A percentile compares a stretch with the other conserved stretches of the same genome.
phyloP scores from a whole-genome alignment of 75 land plant species.

The Picea glauca region DNA sequence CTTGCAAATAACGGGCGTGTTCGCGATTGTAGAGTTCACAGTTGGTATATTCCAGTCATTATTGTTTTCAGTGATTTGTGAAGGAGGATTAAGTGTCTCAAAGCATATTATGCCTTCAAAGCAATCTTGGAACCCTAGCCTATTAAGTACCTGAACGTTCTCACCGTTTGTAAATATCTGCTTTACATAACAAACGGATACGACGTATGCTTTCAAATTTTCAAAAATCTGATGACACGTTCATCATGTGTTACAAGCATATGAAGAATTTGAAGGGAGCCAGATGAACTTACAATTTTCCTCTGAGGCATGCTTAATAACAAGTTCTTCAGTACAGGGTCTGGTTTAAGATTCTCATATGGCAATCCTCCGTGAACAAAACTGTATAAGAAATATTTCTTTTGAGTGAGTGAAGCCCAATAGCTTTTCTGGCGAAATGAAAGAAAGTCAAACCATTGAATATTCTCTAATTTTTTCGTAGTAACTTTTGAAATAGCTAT shows the following conservation, averaged over 20 bases:
- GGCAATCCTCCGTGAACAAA: slow-evolving; percentile 82
- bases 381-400: slow-evolving; percentile 20
- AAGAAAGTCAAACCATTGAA: too few species aligned
- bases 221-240: neutral
- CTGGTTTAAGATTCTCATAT: slow-evolving; percentile 76
- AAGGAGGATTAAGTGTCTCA: slow-evolving; percentile 66
- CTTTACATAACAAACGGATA: slow-evolving; percentile 6
- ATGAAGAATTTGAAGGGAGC: neutral
- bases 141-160: slow-evolving; percentile 52
- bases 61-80: slow-evolving; percentile 15
- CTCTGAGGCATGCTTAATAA: slow-evolving; percentile 65
- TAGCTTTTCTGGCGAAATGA: neutral
- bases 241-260: too few species aligned
- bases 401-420: neutral
- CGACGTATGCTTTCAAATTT: neutral
- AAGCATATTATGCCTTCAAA: slow-evolving; percentile 85
- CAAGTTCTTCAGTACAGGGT: slow-evolving; percentile 56
- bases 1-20: slow-evolving; percentile 72
- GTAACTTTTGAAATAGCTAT: neutral
- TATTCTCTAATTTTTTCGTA: too few species aligned
- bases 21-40: slow-evolving; percentile 25
- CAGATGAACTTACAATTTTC: slow-evolving; percentile 50
- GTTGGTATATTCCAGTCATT: neutral
- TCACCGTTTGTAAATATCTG: slow-evolving; percentile 88
- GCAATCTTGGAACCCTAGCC: slow-evolving; percentile 70